Conservation (phyloP, 352 stramenopile species). For the Phytophthora hybrid region DNA sequence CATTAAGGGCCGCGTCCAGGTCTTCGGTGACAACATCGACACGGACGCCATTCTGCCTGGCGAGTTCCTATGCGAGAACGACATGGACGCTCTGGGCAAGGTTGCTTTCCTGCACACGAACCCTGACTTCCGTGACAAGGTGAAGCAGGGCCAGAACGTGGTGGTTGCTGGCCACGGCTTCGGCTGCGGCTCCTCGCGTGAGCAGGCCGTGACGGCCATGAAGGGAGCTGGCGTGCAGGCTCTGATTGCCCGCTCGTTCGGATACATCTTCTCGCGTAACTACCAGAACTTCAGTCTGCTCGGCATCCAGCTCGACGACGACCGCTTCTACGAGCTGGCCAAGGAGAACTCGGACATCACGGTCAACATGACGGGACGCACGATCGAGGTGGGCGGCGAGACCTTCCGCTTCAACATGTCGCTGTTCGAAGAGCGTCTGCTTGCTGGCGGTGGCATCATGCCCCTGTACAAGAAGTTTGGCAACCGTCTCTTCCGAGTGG, state of each 20-base stretch:
- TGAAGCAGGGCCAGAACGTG: constrained; percentile 72
- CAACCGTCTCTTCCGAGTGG: constrained; percentile 87
- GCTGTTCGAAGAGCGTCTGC: constrained; percentile 84
- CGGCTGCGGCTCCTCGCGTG: constrained; percentile 84
- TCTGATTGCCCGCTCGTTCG: constrained; percentile 86
- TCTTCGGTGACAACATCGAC: constrained; percentile 92
- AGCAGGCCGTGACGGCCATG: constrained; percentile 85
- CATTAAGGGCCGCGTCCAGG: constrained; percentile 77
- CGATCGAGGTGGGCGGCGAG: constrained; percentile 79
- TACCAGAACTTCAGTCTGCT: constrained; percentile 90
- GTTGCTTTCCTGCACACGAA: constrained; percentile 88
- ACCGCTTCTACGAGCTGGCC: constrained; percentile 86
- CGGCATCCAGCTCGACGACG: constrained; percentile 82
- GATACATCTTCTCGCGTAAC: constrained; percentile 91
- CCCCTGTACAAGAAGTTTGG: constrained; percentile 89
- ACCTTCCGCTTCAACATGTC: constrained; percentile 90
- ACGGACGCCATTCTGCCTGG: constrained; percentile 89
- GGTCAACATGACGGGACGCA: constrained; percentile 86
- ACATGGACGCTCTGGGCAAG: constrained; percentile 86
- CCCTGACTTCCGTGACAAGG: constrained; percentile 88
- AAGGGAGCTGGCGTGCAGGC: constrained; percentile 85
- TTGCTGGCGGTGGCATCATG: constrained; percentile 87
- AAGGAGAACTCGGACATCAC: constrained; percentile 78
- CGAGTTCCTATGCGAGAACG: constrained; percentile 86
- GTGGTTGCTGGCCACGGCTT: constrained; percentile 85